A percentile compares a stretch with the other conserved stretches of the same genome.
phyloP scores from a whole-genome alignment of 768 basidiomycete genomes.

The Kwoniella newhampshirensis region DNA sequence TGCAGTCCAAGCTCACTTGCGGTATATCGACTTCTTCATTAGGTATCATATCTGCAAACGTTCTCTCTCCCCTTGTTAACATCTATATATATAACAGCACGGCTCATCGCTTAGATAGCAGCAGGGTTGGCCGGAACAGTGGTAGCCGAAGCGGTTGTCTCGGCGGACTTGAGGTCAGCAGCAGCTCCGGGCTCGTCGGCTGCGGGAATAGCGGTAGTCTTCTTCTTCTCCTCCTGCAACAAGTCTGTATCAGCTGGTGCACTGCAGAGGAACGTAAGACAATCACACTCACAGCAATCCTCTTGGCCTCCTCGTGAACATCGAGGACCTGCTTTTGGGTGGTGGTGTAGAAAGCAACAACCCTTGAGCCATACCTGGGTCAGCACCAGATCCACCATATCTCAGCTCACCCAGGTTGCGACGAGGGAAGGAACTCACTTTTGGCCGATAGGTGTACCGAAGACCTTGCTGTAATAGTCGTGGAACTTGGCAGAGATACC shows the following conservation, averaged over 20 bases:
- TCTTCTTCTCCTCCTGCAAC: constrained; percentile 47
- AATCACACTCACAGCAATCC: constrained; percentile 62
- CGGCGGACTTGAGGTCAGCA: constrained; percentile 18
- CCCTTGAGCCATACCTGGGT: constrained; percentile 47
- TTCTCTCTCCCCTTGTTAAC: background rate
- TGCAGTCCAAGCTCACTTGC: no score
- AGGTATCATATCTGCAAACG: background rate
- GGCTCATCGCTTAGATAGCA: constrained; percentile 3
- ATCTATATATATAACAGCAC: background rate
- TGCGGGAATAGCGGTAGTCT: constrained; percentile 9
- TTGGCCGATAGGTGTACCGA: constrained; percentile 73
- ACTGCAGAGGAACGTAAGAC: background rate
- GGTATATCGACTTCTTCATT: background rate
- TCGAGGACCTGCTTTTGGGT: constrained; percentile 85
- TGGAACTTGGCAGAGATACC: constrained; percentile 68
- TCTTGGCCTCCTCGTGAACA: constrained; percentile 87
- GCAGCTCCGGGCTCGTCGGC: constrained; percentile 22
- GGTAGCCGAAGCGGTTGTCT: constrained; percentile 6
- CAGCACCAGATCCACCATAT: constrained; percentile 11
- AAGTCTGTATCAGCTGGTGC: background rate
- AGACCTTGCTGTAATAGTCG: constrained; percentile 61
- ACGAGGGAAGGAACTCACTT: constrained; percentile 52
- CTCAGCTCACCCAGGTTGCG: background rate
- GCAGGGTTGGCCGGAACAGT: constrained; percentile 15
- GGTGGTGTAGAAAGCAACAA: constrained; percentile 75